These are phyloP conservation scores for Themeda triandra DNA, from an alignment of 176 grass and related monocot species.

Conservation along the genomic window DNA sequence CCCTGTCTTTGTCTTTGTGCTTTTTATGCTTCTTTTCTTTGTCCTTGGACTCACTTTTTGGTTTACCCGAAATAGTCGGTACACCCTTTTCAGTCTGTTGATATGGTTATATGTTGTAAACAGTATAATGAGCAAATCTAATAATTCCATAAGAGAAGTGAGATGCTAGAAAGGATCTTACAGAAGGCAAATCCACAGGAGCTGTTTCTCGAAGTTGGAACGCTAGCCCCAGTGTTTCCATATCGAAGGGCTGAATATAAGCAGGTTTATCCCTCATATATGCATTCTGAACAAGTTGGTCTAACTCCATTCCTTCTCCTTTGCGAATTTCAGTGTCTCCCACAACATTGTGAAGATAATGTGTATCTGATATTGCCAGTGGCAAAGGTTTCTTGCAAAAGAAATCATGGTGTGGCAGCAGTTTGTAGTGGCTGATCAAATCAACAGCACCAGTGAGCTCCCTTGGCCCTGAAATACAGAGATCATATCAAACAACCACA, in stretches of 20 bases:
- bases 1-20: conserved; percentile 82
- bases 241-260: conserved; percentile 72
- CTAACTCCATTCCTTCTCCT: conserved; percentile 98
- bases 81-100: conserved; percentile 78
- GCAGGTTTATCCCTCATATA: conserved; percentile 68
- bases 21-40: conserved; percentile 98
- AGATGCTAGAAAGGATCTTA: conserved; percentile 46
- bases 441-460: conserved; percentile 89
- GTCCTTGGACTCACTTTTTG: conserved; percentile 76
- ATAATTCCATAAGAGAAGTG: neutral
- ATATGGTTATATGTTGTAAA: neutral
- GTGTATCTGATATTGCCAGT: conserved; percentile 81
- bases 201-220: conserved; percentile 89
- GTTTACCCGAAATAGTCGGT: conserved; percentile 78
- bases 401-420: conserved; percentile 81
- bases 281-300: conserved; percentile 77
- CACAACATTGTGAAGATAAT: conserved; percentile 90
- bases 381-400: conserved; percentile 89
- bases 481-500: neutral
- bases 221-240: conserved; percentile 72
- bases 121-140: conserved; percentile 7
- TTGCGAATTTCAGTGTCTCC: conserved; percentile 92
- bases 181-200: conserved; percentile 81
- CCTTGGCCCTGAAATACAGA: conserved; percentile 63
- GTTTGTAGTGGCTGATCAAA: conserved; percentile 89